phyloP scores from a whole-genome alignment of 257 asterid species.

The Plantago major region DNA sequence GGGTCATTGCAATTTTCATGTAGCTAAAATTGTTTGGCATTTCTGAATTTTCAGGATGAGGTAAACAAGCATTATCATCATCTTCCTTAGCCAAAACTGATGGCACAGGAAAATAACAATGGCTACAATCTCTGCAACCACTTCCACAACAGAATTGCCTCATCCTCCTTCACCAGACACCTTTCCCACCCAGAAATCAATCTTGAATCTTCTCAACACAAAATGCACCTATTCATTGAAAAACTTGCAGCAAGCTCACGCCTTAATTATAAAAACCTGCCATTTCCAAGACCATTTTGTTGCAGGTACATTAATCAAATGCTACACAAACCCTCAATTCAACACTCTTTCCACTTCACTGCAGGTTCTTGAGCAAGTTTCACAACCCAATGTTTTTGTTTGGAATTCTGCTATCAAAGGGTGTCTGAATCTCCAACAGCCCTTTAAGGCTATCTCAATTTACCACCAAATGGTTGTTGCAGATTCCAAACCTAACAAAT shows the following conservation, averaged over 20 bases:
- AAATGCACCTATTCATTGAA: slow-evolving; percentile 30
- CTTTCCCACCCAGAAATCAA: slow-evolving; percentile 26
- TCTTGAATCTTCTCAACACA: slow-evolving; percentile 38
- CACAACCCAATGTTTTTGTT: slow-evolving; percentile 42
- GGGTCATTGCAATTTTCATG: no score
- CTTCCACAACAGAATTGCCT: slow-evolving; percentile 20
- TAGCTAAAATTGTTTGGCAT: no score
- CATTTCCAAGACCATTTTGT: slow-evolving; percentile 40
- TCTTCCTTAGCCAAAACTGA: background rate
- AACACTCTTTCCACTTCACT: slow-evolving; percentile 21
- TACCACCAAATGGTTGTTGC: slow-evolving; percentile 30
- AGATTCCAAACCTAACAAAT: slow-evolving; percentile 34
- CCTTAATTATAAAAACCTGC: slow-evolving; percentile 42
- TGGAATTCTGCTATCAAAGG: slow-evolving; percentile 39
- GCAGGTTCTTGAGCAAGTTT: slow-evolving; percentile 26
- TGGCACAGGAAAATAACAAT: background rate
- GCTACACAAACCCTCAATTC: slow-evolving; percentile 42
- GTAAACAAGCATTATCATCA: background rate
- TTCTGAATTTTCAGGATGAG: no score
- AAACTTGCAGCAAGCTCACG: slow-evolving; percentile 39
- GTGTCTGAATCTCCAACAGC: slow-evolving; percentile 28
- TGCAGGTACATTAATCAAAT: slow-evolving; percentile 36
- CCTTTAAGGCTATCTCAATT: slow-evolving; percentile 27
- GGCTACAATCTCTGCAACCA: background rate
- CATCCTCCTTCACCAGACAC: slow-evolving; percentile 19